Conservation (phyloP, 2,329 filamentous ascomycete genomes). For the Cercospora sp. region DNA sequence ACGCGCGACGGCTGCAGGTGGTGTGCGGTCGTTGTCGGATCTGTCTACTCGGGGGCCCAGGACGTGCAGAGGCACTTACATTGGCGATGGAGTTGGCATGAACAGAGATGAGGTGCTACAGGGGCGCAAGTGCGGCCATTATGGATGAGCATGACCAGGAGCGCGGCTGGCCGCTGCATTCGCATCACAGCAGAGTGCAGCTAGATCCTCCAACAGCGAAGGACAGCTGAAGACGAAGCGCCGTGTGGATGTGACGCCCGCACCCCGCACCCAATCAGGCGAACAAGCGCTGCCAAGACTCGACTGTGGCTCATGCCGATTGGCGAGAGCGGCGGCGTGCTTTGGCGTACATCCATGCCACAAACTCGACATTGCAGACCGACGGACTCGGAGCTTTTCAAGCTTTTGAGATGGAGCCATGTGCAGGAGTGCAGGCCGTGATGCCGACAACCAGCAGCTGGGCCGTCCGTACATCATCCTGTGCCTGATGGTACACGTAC, state of each 20-base stretch:
- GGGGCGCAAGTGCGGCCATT: neutral
- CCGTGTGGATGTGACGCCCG: conserved; percentile 7
- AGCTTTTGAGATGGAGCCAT: neutral
- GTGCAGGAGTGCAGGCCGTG: neutral
- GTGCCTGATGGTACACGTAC: neutral
- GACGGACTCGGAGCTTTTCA: neutral
- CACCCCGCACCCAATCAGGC: neutral
- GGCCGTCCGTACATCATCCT: neutral
- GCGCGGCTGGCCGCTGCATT: conserved; percentile 16
- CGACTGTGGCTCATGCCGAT: neutral
- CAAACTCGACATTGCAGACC: neutral
- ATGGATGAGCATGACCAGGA: conserved; percentile 6
- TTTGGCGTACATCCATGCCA: neutral
- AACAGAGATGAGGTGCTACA: neutral
- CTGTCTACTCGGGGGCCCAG: neutral
- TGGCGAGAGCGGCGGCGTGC: neutral
- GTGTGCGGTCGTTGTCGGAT: neutral
- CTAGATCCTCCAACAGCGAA: conserved; percentile 18
- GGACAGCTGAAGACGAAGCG: conserved; percentile 17
- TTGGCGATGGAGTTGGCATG: neutral
- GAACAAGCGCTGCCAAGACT: neutral
- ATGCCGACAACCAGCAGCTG: neutral
- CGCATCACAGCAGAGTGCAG: conserved; percentile 14
- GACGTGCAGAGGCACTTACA: conserved; percentile 3
- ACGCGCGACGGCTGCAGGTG: neutral